phyloP scores from a whole-genome alignment of 1,284 basidiomycete species.

The Megacollybia platyphylla region DNA sequence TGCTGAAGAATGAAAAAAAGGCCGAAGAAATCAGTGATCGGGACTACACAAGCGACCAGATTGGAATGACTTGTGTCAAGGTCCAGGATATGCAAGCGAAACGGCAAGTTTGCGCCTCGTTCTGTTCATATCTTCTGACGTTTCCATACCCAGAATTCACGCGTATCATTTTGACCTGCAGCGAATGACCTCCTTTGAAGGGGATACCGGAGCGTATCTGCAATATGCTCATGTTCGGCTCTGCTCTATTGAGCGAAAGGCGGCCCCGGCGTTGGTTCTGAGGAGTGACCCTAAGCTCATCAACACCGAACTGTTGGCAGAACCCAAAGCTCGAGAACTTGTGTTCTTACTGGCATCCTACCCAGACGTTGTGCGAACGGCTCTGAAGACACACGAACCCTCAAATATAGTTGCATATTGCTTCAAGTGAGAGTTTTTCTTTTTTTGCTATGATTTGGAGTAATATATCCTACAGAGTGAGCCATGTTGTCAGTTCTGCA shows the following conservation, averaged over 20 bases:
- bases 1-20: conserved; percentile 92
- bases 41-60: conserved; percentile 68
- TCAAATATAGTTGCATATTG: conserved; percentile 78
- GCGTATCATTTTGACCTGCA: conserved; percentile 96
- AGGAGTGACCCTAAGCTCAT: conserved; percentile 59
- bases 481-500: conserved; percentile 76
- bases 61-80: conserved; percentile 95
- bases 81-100: conserved; percentile 98
- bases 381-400: conserved; percentile 81
- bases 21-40: conserved; percentile 87
- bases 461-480: conserved; percentile 19
- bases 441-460: background rate
- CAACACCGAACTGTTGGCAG: conserved; percentile 53
- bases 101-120: conserved; percentile 25
- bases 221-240: conserved; percentile 97
- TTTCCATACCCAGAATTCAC: conserved; percentile 45
- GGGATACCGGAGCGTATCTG: conserved; percentile 92
- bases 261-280: conserved; percentile 78
- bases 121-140: background rate
- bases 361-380: conserved; percentile 82
- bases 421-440: conserved; percentile 30
- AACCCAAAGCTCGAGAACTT: conserved; percentile 78
- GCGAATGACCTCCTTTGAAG: conserved; percentile 93
- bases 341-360: conserved; percentile 79
- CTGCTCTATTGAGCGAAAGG: conserved; percentile 88